Base-by-base conservation (phyloP, 306 rosid genomes). In the Pyrus pyrifolia region DNA sequence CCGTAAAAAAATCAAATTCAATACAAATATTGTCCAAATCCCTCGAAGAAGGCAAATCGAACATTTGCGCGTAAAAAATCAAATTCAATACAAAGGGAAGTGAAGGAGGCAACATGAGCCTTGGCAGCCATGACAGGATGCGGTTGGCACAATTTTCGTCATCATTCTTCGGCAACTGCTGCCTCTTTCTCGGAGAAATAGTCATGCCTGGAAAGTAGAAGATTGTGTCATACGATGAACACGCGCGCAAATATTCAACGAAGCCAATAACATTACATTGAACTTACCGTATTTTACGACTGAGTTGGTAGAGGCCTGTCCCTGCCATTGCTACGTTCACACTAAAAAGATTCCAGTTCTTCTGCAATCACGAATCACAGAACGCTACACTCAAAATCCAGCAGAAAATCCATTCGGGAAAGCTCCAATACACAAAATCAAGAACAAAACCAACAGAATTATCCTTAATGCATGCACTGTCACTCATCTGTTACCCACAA, bases 311-410 rank as follows among this genome's bases (percentile, higher is more conserved):
- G 68, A 92, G 21, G 74, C 99, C 97, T 6, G 97, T 95, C 62
- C 85, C 91, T 63, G 96, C 97, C 99, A 95, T 95, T 73, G 97
- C 99, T 65, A 95, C 12, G 25, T 86, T 95, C 30, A 92, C 97
- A 42, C 97, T 88, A 81, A 95, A 88, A 38, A 95, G 93, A 79
- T 95, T 95, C 99, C 97, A 95, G 80, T 92, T 95, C 78, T 91
- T 95, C 99, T 95, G 97, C 88, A 85, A 80, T 75, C 15, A 49
- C 23, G 46, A 76, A 65, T 58, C 62, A 11, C 77, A 73, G 57
- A 27, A 21, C 19, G 71, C 73, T 11, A 61, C n/a, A 38, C 27
- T 74, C 73, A 42, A 77, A 57, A 65, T 68, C 44, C 38, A 66
- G 58, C 42, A 69, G 52, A 23, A 60, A 67, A 17, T 21, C 53